Base-by-base conservation (phyloP, 768 basidiomycete species). In the Scleroderma bovista region DNA sequence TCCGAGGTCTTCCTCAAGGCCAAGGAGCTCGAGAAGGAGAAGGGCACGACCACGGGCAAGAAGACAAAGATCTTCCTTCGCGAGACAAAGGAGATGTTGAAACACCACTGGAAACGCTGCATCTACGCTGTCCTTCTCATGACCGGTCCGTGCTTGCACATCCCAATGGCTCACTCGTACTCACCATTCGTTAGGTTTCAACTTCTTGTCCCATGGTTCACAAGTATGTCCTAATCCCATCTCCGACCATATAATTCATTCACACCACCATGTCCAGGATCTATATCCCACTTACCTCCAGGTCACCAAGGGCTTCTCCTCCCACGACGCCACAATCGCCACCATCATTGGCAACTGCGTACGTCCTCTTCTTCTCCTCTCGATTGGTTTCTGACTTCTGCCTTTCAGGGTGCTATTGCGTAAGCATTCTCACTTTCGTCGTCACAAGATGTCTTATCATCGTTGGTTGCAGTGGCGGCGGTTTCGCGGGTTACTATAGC, bases 51-150 rank as follows among this genome's bases (percentile, higher is more conserved):
- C 2, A 61, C 72, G 2, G 54, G 60, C 10, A 60, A 76, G 47
- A 88, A 88, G 74, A 85, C 85, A 1, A 74, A 69, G 61, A 63
- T 80, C 1, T 96, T 97, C 75, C 31, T 93, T 9, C 74, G 66
- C 46, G 90, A 93, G 66, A 80, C 82, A 0, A 74, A 76, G 51
- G 71, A 69, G 48, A 95, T 94, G 90, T 69, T 94, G 26, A 88
- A 79, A 70, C 66, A 59, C 12, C 89, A 96, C 61, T 95, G 91
- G 92, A 55, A 81, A 12, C 62, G 88, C 31, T 91, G 87, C 62
- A 81, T 93, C 44, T 94, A 93, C 59, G 86, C 87, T 1, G 77
- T 93, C 17, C 69, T 92, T 43, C 76, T 93, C 48, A 89, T 93
- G 87, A 82, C 84, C 2, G 73, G 72, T 71, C 34, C 43, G 61